These are phyloP conservation scores for Scalesia atractyloides DNA, from an alignment of 129 eudicot species.

Conservation along the genomic window DNA sequence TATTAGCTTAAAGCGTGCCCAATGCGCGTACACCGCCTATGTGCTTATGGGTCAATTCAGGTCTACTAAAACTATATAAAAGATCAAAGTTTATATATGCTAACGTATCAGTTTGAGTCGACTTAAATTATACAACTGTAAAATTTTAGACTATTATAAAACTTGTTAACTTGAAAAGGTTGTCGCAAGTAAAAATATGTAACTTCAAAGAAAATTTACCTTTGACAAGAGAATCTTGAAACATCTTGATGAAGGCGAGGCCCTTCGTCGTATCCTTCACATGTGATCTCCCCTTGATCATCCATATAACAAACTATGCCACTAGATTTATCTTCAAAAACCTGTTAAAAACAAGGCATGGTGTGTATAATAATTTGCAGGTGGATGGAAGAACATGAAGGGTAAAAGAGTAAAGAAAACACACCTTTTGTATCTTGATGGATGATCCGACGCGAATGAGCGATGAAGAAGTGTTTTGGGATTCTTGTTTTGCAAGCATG, in stretches of 20 bases:
- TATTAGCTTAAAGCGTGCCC: too few species aligned
- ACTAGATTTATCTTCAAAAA: constrained; percentile 61
- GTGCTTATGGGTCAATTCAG: too few species aligned
- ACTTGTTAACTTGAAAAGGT: neutral
- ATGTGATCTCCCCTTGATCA: constrained; percentile 71
- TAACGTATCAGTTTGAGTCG: neutral
- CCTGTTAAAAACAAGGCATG: constrained; percentile 28
- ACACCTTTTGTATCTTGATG: constrained; percentile 47
- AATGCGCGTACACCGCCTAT: too few species aligned
- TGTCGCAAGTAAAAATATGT: neutral
- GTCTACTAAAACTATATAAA: neutral
- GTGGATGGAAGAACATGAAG: neutral
- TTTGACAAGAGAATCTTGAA: constrained; percentile 40
- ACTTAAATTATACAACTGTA: neutral
- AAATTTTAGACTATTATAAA: neutral
- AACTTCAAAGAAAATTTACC: constrained; percentile 26
- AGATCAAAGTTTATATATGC: neutral
- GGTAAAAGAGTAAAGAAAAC: neutral
- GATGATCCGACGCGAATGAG: constrained; percentile 46
- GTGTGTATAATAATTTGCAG: neutral
- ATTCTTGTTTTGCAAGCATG: constrained; percentile 36
- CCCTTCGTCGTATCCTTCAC: constrained; percentile 91
- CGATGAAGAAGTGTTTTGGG: constrained; percentile 34
- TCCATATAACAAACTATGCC: constrained; percentile 76
- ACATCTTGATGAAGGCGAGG: constrained; percentile 56